Percentiles rank a stretch among this genome's conserved stretches.
phyloP scores from a whole-genome alignment of 1,284 basidiomycete genomes.

The Cutaneotrichosporon cavernicola region DNA sequence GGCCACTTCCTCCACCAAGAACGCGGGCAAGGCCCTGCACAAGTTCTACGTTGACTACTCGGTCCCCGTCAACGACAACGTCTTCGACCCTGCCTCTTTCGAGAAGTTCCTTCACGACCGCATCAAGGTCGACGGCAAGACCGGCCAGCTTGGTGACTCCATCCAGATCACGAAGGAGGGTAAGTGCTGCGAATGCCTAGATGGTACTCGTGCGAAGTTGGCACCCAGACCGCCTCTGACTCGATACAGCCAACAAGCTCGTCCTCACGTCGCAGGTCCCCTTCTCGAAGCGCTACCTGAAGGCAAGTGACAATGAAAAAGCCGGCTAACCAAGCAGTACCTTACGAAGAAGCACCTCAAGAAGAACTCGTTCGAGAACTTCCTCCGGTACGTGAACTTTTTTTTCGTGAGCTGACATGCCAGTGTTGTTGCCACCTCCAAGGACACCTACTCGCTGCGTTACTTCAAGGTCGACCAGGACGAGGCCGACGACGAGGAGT shows the following conservation, averaged over 20 bases:
- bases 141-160: slow-evolving; percentile 81
- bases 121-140: slow-evolving; percentile 70
- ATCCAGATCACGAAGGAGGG: slow-evolving; percentile 79
- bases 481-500: slow-evolving; percentile 55
- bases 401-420: slow-evolving; percentile 12
- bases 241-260: slow-evolving; percentile 67
- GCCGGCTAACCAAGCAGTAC: slow-evolving; percentile 61
- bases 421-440: slow-evolving; percentile 80
- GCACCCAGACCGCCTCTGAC: slow-evolving; percentile 16
- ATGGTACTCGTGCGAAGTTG: background rate
- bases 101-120: slow-evolving; percentile 92
- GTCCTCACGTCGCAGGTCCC: slow-evolving; percentile 76
- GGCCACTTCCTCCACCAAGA: slow-evolving; percentile 46
- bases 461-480: slow-evolving; percentile 93
- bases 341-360: slow-evolving; percentile 95
- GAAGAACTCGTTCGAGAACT: slow-evolving; percentile 54
- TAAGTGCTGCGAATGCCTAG: slow-evolving; percentile 50
- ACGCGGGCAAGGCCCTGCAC: slow-evolving; percentile 68
- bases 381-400: slow-evolving; percentile 43
- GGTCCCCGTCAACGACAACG: slow-evolving; percentile 82
- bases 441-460: slow-evolving; percentile 83
- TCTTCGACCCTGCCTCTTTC: slow-evolving; percentile 87
- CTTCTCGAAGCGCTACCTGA: slow-evolving; percentile 80
- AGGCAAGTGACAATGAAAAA: slow-evolving; percentile 25
- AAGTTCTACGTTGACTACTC: slow-evolving; percentile 95